Evolutionary conservation across 768 basidiomycete species (phyloP).

Genomic region (Suillus weaverae): DNA sequence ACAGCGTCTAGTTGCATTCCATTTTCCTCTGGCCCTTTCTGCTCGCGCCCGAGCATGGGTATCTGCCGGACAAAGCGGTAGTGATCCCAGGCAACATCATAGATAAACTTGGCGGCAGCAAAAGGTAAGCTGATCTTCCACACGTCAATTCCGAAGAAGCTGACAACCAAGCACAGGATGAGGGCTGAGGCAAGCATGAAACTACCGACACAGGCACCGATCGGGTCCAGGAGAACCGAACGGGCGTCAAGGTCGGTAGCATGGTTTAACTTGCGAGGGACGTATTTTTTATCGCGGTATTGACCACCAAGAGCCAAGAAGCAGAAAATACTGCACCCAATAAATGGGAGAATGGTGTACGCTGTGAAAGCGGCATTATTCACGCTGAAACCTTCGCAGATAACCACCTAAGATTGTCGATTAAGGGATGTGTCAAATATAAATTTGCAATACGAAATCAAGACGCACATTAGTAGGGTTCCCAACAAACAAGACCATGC

Average conservation of each 20-base stretch:
- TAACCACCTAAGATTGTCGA: constrained; percentile 50
- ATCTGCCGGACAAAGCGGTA: constrained; percentile 40
- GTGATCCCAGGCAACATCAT: constrained; percentile 64
- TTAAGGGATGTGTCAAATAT: background rate
- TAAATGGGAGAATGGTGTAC: constrained; percentile 79
- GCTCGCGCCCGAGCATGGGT: constrained; percentile 17
- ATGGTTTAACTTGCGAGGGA: constrained; percentile 46
- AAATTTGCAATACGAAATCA: background rate
- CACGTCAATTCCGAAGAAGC: constrained; percentile 74
- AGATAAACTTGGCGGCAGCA: constrained; percentile 66
- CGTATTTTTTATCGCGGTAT: constrained; percentile 53
- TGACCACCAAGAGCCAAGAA: constrained; percentile 58
- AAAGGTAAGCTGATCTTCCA: constrained; percentile 87
- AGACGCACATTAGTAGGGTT: constrained; percentile 81
- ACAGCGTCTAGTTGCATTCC: background rate
- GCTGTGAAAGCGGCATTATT: constrained; percentile 79
- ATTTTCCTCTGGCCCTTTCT: background rate
- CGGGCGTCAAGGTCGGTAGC: constrained; percentile 47
- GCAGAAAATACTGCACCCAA: constrained; percentile 65
- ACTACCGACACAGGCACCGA: constrained; percentile 74
- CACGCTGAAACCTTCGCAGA: constrained; percentile 82
- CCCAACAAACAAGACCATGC: constrained; percentile 75
- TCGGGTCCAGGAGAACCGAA: constrained; percentile 67
- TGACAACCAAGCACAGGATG: constrained; percentile 71
- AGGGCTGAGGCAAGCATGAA: constrained; percentile 66